These are phyloP conservation scores for Bipolaris cookei DNA, from an alignment of 2,329 filamentous ascomycete species.

Conservation along the genomic window DNA sequence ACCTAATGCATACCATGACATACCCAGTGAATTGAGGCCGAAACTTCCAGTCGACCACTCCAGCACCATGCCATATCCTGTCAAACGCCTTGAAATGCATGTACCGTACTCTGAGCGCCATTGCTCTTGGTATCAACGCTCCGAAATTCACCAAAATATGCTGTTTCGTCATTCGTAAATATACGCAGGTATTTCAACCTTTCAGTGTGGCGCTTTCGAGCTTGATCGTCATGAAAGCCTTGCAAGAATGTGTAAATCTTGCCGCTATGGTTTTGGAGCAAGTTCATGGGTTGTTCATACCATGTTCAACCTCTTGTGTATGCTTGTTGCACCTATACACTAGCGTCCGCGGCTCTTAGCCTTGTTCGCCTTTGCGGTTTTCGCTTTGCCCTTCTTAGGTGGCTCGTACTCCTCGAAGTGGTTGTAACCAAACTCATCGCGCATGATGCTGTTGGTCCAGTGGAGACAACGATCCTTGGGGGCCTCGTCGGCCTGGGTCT, in stretches of 20 bases:
- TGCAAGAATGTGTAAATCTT: not conserved
- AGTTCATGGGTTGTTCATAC: too few relatives aligned
- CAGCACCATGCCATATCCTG: slow-evolving; percentile 2
- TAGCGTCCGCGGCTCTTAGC: slow-evolving; percentile 36
- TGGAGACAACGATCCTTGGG: slow-evolving; percentile 63
- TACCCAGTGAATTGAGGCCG: not conserved
- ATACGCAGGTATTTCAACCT: not conserved
- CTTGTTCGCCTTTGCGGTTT: slow-evolving; percentile 37
- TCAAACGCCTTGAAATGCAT: slow-evolving; percentile 27
- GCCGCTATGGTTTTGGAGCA: not conserved
- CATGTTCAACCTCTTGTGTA: slow-evolving; percentile 4
- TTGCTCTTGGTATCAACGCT: slow-evolving; percentile 31
- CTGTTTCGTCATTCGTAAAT: slow-evolving; percentile 29
- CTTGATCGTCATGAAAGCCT: not conserved
- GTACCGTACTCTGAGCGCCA: slow-evolving; percentile 14
- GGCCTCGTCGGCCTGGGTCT: slow-evolving; percentile 62
- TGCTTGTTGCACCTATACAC: slow-evolving; percentile 1
- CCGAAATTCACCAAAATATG: slow-evolving; percentile 25
- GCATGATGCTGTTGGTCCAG: slow-evolving; percentile 70
- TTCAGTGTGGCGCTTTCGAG: not conserved
- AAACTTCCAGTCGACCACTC: slow-evolving; percentile 1
- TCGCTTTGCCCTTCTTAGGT: slow-evolving; percentile 55
- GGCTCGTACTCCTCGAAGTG: slow-evolving; percentile 63
- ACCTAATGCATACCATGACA: not conserved
- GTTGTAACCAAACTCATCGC: slow-evolving; percentile 64